Conservation (phyloP, 495 filamentous ascomycete genomes). For the Penicillium mononematosum region DNA sequence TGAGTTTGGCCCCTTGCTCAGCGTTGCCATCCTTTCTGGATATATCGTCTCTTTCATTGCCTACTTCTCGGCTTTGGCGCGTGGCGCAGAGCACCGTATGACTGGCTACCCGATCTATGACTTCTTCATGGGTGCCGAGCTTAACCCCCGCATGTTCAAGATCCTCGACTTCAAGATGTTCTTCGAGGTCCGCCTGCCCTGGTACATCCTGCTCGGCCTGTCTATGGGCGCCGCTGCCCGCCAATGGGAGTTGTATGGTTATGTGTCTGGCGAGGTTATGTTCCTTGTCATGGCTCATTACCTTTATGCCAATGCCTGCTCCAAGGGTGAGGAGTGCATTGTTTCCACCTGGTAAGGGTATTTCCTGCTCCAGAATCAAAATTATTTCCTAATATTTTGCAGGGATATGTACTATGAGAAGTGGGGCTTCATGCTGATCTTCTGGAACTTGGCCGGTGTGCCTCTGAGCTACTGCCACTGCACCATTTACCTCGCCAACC, state of each 20-base stretch:
- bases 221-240: conserved; percentile 74
- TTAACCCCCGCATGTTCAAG: conserved; percentile 93
- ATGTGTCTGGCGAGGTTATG: conserved; percentile 81
- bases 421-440: conserved; percentile 99
- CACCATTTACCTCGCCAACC: conserved; percentile 89
- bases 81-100: conserved; percentile 88
- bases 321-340: conserved; percentile 95
- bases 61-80: conserved; percentile 76
- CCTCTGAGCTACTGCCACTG: conserved; percentile 97
- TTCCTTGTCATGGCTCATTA: conserved; percentile 94
- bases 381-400: background rate
- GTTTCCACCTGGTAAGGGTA: conserved; percentile 75
- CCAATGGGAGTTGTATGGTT: conserved; percentile 88
- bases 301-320: conserved; percentile 93
- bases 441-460: conserved; percentile 98
- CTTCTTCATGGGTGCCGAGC: conserved; percentile 98
- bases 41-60: conserved; percentile 76
- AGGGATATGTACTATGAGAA: conserved; percentile 99
- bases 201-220: conserved; percentile 88
- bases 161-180: conserved; percentile 99
- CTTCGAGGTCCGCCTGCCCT: conserved; percentile 94
- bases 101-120: conserved; percentile 89
- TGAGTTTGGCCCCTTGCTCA: conserved; percentile 89
- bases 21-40: conserved; percentile 86
- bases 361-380: background rate